Evolutionary conservation across 1,284 basidiomycete species (phyloP).

Genomic region (Mycena sp.): DNA sequence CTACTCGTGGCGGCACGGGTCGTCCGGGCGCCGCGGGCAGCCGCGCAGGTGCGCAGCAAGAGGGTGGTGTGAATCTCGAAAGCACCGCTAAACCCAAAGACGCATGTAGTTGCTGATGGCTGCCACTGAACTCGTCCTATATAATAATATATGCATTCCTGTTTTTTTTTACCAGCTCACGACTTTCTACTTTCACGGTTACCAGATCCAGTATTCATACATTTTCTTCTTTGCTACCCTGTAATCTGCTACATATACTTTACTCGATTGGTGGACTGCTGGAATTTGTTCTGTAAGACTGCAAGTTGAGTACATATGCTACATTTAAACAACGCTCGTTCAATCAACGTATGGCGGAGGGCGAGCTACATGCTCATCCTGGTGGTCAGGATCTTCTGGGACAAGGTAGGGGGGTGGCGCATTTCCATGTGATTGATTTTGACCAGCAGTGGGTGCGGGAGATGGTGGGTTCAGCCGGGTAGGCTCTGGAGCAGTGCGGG

Average conservation of each 20-base stretch:
- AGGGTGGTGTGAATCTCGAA: conserved; percentile 76
- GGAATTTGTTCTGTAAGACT: no score
- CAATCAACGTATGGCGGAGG: conserved; percentile 69
- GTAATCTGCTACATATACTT: conserved; percentile 30
- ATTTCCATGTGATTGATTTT: conserved; percentile 51
- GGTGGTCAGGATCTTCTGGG: conserved; percentile 54
- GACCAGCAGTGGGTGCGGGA: conserved; percentile 41
- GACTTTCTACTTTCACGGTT: conserved; percentile 20
- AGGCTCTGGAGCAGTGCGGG: conserved; percentile 40
- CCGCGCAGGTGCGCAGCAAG: conserved; percentile 62
- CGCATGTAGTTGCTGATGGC: conserved; percentile 81
- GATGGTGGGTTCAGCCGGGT: conserved; percentile 37
- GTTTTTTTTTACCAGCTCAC: conserved; percentile 16
- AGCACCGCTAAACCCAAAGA: conserved; percentile 78
- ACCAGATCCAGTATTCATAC: conserved; percentile 25
- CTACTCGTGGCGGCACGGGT: conserved; percentile 69
- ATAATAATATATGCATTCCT: conserved; percentile 22
- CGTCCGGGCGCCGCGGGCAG: conserved; percentile 68
- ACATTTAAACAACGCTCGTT: no score
- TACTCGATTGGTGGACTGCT: conserved; percentile 2
- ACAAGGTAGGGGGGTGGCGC: conserved; percentile 73
- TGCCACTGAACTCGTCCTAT: conserved; percentile 17
- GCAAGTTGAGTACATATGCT: no score
- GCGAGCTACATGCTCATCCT: conserved; percentile 55
- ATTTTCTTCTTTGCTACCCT: conserved; percentile 25